Evolutionary conservation across 1,284 basidiomycete species (phyloP).

Genomic region (Malassezia yamatoensis): DNA sequence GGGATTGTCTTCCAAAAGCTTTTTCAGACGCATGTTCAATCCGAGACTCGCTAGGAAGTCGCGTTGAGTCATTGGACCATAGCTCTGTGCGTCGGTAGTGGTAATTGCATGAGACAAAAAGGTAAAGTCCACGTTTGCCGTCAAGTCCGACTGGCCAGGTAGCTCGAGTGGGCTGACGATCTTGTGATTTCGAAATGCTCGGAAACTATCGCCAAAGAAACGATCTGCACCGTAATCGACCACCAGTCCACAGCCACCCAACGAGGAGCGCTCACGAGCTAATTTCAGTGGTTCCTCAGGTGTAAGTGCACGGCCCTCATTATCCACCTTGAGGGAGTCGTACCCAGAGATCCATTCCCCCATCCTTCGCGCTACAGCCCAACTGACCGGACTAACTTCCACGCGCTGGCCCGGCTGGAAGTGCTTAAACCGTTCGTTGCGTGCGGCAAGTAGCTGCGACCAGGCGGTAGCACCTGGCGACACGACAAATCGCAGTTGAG

Average conservation of each 20-base stretch:
- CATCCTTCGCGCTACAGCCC: slow-evolving; percentile 34
- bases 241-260: slow-evolving; percentile 68
- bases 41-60: slow-evolving; percentile 59
- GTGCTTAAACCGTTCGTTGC: slow-evolving; percentile 28
- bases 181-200: slow-evolving; percentile 82
- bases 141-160: slow-evolving; percentile 82
- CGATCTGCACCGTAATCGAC: slow-evolving; percentile 80
- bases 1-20: slow-evolving; percentile 13
- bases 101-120: slow-evolving; percentile 68
- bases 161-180: slow-evolving; percentile 73
- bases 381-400: slow-evolving; percentile 38
- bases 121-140: slow-evolving; percentile 89
- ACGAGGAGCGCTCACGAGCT: slow-evolving; percentile 21
- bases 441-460: slow-evolving; percentile 53
- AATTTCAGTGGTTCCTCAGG: slow-evolving; percentile 6
- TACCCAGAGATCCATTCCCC: slow-evolving; percentile 40
- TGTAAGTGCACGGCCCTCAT: slow-evolving; percentile 1
- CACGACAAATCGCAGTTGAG: slow-evolving; percentile 58
- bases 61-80: slow-evolving; percentile 62
- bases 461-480: slow-evolving; percentile 59
- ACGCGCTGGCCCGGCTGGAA: slow-evolving; percentile 39
- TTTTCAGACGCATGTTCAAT: slow-evolving; percentile 55
- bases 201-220: slow-evolving; percentile 64
- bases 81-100: slow-evolving; percentile 48
- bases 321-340: slow-evolving; percentile 11